Evolutionary conservation across 2,329 filamentous ascomycete species (phyloP).

Genomic region (Phymatotrichopsis omnivora): DNA sequence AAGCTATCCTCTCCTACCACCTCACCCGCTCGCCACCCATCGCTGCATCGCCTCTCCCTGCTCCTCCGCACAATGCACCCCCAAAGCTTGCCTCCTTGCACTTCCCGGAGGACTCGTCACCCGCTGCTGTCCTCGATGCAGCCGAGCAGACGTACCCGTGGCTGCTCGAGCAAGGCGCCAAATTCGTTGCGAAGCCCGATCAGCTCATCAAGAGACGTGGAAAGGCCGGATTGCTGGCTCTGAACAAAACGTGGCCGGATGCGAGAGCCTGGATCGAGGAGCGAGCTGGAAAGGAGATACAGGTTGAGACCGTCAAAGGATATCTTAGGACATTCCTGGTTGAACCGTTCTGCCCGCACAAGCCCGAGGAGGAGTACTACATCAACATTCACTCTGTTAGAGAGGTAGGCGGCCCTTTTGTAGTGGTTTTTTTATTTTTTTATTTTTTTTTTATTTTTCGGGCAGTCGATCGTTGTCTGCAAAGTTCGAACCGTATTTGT

Average conservation of each 20-base stretch:
- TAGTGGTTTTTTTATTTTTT: constrained; percentile 29
- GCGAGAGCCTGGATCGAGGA: constrained; percentile 88
- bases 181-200: constrained; percentile 98
- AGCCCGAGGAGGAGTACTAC: constrained; percentile 94
- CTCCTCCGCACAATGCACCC: constrained; percentile 78
- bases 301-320: constrained; percentile 86
- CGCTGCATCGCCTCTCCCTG: constrained; percentile 90
- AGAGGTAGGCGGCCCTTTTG: constrained; percentile 84
- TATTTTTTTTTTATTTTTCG: constrained; percentile 8
- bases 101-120: constrained; percentile 80
- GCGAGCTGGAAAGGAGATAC: constrained; percentile 80
- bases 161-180: constrained; percentile 71
- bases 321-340: constrained; percentile 91
- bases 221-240: constrained; percentile 89
- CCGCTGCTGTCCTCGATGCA: constrained; percentile 80
- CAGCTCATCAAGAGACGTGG: constrained; percentile 99
- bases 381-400: constrained; percentile 99
- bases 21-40: constrained; percentile 94
- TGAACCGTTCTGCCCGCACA: constrained; percentile 96
- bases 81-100: constrained; percentile 82
- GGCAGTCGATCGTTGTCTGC: background rate
- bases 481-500: constrained; percentile 3
- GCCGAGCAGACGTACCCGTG: constrained; percentile 95
- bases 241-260: constrained; percentile 97
- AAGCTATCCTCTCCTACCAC: constrained; percentile 99